A percentile compares a stretch with the other conserved stretches of the same genome.
phyloP scores from a whole-genome alignment of 1,139 yeast species.

The Pichia sp. region DNA sequence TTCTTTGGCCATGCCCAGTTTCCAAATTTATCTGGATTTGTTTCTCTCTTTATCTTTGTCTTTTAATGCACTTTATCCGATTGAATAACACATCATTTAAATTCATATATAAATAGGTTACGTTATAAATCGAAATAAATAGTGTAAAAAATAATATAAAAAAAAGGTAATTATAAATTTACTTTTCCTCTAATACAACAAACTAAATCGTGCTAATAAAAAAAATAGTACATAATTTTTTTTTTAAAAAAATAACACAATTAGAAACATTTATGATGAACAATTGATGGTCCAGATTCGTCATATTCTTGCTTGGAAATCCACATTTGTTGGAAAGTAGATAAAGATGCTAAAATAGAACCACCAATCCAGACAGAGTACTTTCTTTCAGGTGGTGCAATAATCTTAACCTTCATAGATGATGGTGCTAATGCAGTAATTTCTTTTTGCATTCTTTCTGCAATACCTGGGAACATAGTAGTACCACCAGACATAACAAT shows the following conservation, averaged over 20 bases:
- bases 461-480: slow-evolving; percentile 99
- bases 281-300: slow-evolving; percentile 99
- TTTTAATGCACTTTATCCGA: no score
- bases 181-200: slow-evolving; percentile 1
- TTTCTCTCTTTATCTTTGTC: no score
- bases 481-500: slow-evolving; percentile 99
- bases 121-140: no score
- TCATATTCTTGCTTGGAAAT: slow-evolving; percentile 99
- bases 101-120: no score
- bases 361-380: slow-evolving; percentile 99
- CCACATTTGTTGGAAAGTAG: slow-evolving; percentile 99
- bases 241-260: not conserved
- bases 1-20: no score
- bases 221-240: no score
- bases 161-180: not conserved
- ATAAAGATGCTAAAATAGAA: slow-evolving; percentile 95
- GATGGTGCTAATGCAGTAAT: slow-evolving; percentile 99
- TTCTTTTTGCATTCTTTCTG: slow-evolving; percentile 99
- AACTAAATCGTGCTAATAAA: not conserved
- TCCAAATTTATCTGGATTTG: no score
- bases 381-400: slow-evolving; percentile 99
- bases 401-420: slow-evolving; percentile 98
- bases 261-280: slow-evolving; percentile 99
- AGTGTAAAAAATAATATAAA: no score
- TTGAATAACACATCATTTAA: no score